phyloP scores from a whole-genome alignment of 345 rosid genomes.

The Hibiscus mutabilis region DNA sequence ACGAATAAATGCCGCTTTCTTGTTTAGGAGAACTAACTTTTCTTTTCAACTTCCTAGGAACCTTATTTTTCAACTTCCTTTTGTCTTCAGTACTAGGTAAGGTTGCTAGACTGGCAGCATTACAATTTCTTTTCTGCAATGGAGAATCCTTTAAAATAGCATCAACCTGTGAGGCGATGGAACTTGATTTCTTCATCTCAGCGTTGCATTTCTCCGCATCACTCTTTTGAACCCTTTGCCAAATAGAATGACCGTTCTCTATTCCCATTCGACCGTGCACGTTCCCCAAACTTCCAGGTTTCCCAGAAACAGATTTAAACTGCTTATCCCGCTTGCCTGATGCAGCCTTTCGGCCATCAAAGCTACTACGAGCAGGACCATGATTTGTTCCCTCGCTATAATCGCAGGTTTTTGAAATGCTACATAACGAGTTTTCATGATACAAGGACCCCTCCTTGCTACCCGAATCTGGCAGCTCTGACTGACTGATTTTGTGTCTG shows the following conservation, averaged over 20 bases:
- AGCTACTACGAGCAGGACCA: slow-evolving; percentile 9
- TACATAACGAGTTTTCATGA: slow-evolving; percentile 9
- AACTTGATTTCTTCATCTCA: slow-evolving; percentile 17
- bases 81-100: slow-evolving; percentile 19
- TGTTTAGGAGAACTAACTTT: slow-evolving; percentile 25
- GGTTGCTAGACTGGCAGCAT: slow-evolving; percentile 12
- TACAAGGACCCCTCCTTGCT: slow-evolving; percentile 10
- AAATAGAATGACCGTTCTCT: slow-evolving; percentile 34
- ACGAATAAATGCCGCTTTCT: slow-evolving; percentile 11
- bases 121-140: slow-evolving; percentile 16
- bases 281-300: slow-evolving; percentile 19
- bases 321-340: slow-evolving; percentile 25
- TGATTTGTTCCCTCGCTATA: slow-evolving; percentile 4
- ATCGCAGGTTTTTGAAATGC: slow-evolving; percentile 17
- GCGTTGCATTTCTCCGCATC: slow-evolving; percentile 12
- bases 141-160: slow-evolving; percentile 14
- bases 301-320: slow-evolving; percentile 19
- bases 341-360: slow-evolving; percentile 12
- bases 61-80: slow-evolving; percentile 21
- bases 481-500: slow-evolving; percentile 2
- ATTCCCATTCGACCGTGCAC: slow-evolving; percentile 24
- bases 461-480: slow-evolving; percentile 13
- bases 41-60: slow-evolving; percentile 27
- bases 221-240: slow-evolving; percentile 45
- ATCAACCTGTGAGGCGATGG: slow-evolving; percentile 10